These are phyloP conservation scores for Neurospora sp. DNA, from an alignment of 495 filamentous ascomycete genomes.

Conservation along the genomic window DNA sequence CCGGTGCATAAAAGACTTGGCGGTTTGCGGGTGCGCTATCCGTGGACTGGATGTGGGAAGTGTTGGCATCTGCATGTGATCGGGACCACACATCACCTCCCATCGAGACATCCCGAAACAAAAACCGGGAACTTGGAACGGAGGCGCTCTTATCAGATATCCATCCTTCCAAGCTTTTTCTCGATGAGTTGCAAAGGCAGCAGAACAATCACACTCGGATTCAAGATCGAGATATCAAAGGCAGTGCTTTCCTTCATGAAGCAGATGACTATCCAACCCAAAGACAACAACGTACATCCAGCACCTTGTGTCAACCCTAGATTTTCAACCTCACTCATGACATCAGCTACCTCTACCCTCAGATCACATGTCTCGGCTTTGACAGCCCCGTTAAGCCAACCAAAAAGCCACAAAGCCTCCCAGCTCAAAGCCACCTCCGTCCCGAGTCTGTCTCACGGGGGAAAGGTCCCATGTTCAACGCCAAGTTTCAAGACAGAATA, in stretches of 20 bases:
- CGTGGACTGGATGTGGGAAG: not conserved
- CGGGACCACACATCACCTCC: not conserved
- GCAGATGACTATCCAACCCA: too few species aligned
- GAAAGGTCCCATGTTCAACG: not conserved
- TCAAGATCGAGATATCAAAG: not conserved
- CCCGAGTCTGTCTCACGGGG: not conserved
- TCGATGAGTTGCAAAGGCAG: not conserved
- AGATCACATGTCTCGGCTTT: not conserved
- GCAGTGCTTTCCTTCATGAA: not conserved
- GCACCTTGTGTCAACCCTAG: not conserved
- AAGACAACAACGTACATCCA: not conserved
- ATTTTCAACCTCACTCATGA: not conserved
- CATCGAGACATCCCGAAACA: not conserved
- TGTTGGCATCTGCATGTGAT: not conserved
- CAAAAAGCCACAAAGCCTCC: not conserved
- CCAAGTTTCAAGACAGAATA: not conserved
- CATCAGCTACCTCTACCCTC: not conserved
- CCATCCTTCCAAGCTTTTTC: not conserved
- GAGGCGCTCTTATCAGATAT: not conserved
- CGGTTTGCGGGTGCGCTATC: not conserved
- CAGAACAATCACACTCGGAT: not conserved
- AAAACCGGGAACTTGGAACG: not conserved
- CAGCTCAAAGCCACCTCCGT: not conserved
- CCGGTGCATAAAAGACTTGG: not conserved
- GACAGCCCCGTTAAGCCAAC: not conserved